Percentiles rank a stretch among this genome's conserved stretches.
Conservation (phyloP, 1,139 yeast species). For the Kluyveromyces marxianus region DNA sequence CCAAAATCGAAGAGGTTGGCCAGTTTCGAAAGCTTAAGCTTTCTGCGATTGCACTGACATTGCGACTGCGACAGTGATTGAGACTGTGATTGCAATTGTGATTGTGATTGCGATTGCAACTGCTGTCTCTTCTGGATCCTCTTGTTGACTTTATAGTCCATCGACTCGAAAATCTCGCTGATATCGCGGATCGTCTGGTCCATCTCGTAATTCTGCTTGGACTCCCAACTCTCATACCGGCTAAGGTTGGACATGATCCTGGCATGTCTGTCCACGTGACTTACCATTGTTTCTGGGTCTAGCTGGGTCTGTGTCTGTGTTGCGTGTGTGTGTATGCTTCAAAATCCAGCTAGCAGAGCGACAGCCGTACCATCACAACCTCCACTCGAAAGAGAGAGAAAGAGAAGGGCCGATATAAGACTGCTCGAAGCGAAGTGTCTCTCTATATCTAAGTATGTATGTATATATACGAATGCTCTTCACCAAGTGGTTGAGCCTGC, state of each 20-base stretch:
- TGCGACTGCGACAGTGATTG: background rate
- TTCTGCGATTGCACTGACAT: background rate
- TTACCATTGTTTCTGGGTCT: too few species aligned
- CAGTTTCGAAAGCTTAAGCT: background rate
- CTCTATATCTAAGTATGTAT: too few species aligned
- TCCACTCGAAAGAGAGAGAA: too few species aligned
- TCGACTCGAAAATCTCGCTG: constrained; percentile 1
- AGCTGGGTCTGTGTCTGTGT: too few species aligned
- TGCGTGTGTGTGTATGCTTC: too few species aligned
- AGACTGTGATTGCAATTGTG: background rate
- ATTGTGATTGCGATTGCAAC: background rate
- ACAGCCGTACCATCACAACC: too few species aligned
- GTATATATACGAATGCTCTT: too few species aligned
- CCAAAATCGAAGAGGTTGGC: constrained; percentile 2
- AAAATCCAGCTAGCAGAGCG: too few species aligned
- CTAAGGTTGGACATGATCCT: constrained; percentile 2
- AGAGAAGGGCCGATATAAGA: too few species aligned
- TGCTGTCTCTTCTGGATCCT: background rate
- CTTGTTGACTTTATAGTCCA: constrained; percentile 1
- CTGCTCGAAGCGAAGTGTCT: too few species aligned
- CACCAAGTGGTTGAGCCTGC: too few species aligned
- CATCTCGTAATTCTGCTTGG: constrained; percentile 3
- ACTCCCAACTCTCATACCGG: constrained; percentile 5
- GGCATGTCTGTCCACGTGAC: background rate
- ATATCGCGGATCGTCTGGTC: constrained; percentile 3